Base-by-base conservation (phyloP, 1,139 yeast genomes). In the Taiozyma sp. region DNA sequence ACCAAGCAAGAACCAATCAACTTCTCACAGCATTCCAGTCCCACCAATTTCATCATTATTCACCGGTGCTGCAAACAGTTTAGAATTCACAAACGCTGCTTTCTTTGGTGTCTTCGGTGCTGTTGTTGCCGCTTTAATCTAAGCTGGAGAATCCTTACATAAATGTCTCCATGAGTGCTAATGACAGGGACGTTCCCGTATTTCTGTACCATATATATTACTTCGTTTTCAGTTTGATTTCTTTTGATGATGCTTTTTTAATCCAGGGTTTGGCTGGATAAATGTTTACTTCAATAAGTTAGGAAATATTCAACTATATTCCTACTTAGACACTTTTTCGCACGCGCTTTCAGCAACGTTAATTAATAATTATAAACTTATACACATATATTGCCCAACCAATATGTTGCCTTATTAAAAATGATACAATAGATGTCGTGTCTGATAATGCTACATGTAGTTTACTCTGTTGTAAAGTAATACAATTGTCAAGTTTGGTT, bases 51-150 rank as follows among this genome's bases (percentile, higher is more conserved):
- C 43, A 8, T 37, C 45, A 24, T 39, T 14, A 29, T 16, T 39
- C n/a, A 29, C 37, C 13, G 56, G 54, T 47, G 50, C 44, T 19
- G 56, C 40, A 43, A 46, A 44, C 44, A 10, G 24, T 6, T 16
- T 44, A n/a, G 45, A 44, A 32, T 21, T 32, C n/a, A 19, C 48
- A 14, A 51, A 46, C 13, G 42, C 14, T 29, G 43, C 21, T 37
- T 19, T 37, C 6, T 43, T 46, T 24, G 51, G 42, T 16, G 51
- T 43, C 21, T 29, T 42, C 24, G 52, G 49, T 32, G 54, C 41
- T 35, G 24, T 32, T 16, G 42, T 29, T 40, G 53, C 53, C 14
- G 45, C 50, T 24, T 48, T 52, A 44, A 26, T 51, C 16, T 50
- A 48, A 30, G 22, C 13, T 28, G 45, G 19, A 3, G 14, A 10